These are phyloP conservation scores for Meyerozyma sp. DNA, from an alignment of 1,139 yeast genomes.

Conservation along the genomic window DNA sequence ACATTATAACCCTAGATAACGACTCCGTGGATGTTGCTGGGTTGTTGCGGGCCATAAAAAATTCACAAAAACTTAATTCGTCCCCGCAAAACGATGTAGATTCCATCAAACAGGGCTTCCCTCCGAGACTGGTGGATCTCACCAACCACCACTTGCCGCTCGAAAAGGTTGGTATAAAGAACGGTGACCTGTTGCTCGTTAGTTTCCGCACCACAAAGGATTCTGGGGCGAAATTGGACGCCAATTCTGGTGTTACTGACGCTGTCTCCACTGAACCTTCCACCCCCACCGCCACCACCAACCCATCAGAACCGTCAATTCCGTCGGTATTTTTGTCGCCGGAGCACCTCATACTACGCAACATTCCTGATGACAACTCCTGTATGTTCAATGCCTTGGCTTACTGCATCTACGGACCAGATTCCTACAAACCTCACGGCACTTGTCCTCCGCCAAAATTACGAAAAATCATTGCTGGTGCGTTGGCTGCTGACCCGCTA, in stretches of 20 bases:
- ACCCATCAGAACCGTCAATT: conserved; percentile 12
- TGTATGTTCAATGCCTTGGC: conserved; percentile 70
- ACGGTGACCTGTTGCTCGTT: conserved; percentile 55
- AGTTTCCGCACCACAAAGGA: conserved; percentile 12
- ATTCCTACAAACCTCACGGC: conserved; percentile 12
- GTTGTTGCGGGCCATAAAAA: background rate
- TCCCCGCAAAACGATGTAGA: background rate
- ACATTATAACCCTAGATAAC: background rate
- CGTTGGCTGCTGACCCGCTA: conserved; percentile 39
- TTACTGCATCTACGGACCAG: conserved; percentile 41
- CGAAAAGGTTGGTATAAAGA: conserved; percentile 38
- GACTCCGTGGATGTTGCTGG: background rate
- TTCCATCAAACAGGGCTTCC: conserved; percentile 51
- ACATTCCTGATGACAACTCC: conserved; percentile 75
- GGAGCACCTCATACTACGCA: conserved; percentile 42
- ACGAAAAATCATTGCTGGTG: conserved; percentile 41
- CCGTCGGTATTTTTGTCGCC: conserved; percentile 21
- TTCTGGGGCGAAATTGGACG: too few relatives aligned
- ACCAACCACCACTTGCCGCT: conserved; percentile 15
- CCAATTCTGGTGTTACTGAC: conserved; percentile 4
- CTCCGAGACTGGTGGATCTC: conserved; percentile 45
- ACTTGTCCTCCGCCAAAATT: conserved; percentile 32
- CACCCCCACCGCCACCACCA: background rate
- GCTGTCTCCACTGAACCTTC: background rate
- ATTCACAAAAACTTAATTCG: background rate